phyloP scores from a whole-genome alignment of 83 land plant species.

The Thuja plicata region DNA sequence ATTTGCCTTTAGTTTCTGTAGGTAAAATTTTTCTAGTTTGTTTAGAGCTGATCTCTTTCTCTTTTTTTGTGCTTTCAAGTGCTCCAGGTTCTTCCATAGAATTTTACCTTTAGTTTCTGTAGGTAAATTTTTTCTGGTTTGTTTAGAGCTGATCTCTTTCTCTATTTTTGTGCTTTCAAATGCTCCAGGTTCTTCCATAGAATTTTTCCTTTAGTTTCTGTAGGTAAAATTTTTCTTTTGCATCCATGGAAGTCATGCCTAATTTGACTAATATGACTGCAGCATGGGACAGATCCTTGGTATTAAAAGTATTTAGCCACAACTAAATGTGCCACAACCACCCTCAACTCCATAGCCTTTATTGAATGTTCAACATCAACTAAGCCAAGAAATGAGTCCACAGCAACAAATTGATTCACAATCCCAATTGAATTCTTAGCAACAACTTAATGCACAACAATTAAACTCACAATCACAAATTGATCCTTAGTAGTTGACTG shows the following conservation, averaged over 20 bases:
- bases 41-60: too few species aligned
- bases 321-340: constrained; percentile 24
- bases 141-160: too few species aligned
- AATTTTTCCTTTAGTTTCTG: too few species aligned
- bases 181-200: too few species aligned
- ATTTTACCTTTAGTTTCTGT: too few species aligned
- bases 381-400: constrained; percentile 34
- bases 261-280: constrained; percentile 23
- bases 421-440: constrained; percentile 37
- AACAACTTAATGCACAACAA: constrained; percentile 62
- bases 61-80: too few species aligned
- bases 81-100: too few species aligned
- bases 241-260: constrained; percentile 46
- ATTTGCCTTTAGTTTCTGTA: too few species aligned
- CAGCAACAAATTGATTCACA: constrained; percentile 39
- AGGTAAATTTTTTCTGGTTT: too few species aligned
- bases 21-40: too few species aligned
- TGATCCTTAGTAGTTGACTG: constrained; percentile 32
- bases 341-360: constrained; percentile 33
- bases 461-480: constrained; percentile 55
- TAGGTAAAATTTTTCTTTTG: too few species aligned
- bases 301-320: constrained; percentile 53
- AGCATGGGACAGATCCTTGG: constrained; percentile 42
- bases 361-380: constrained; percentile 31
- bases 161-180: too few species aligned